A percentile compares a stretch with the other conserved stretches of the same genome.
Evolutionary conservation across 164 flowering plant genomes (phyloP).

Genomic region (Nelumbo lutea): DNA sequence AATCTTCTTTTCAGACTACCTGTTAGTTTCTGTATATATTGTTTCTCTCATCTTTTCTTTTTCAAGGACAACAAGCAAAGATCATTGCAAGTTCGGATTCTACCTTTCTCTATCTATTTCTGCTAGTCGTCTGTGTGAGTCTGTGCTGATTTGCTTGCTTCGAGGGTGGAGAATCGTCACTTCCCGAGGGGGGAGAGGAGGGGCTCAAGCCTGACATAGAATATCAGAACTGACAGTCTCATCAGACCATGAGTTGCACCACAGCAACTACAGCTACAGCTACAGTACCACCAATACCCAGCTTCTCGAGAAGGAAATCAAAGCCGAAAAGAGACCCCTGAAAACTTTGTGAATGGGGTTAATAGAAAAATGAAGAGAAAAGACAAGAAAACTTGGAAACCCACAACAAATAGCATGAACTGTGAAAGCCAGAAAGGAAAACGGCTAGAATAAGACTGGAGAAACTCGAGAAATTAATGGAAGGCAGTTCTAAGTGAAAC

Average conservation of each 20-base stretch:
- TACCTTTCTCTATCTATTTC: neutral
- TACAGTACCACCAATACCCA: neutral
- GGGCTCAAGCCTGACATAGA: slow-evolving; percentile 8
- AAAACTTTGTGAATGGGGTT: neutral
- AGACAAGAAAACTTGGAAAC: neutral
- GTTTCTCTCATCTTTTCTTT: too few species aligned
- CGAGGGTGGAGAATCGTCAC: slow-evolving; percentile 11
- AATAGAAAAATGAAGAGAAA: neutral
- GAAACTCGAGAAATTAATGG: too few species aligned
- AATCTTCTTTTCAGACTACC: neutral
- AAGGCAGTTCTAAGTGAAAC: neutral
- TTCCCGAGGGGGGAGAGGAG: slow-evolving; percentile 14
- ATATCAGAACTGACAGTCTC: neutral
- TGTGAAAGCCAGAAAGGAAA: neutral
- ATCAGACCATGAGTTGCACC: neutral
- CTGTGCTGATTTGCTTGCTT: neutral
- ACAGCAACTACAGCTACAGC: too few species aligned
- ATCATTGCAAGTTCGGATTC: too few species aligned
- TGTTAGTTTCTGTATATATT: neutral
- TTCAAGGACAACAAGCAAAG: too few species aligned
- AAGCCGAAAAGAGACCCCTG: neutral
- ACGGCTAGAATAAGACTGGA: too few species aligned
- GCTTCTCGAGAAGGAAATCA: neutral
- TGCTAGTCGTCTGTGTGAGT: neutral
- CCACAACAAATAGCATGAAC: neutral